Conservation (phyloP, 129 eudicot genomes). For the Sambucus nigra region DNA sequence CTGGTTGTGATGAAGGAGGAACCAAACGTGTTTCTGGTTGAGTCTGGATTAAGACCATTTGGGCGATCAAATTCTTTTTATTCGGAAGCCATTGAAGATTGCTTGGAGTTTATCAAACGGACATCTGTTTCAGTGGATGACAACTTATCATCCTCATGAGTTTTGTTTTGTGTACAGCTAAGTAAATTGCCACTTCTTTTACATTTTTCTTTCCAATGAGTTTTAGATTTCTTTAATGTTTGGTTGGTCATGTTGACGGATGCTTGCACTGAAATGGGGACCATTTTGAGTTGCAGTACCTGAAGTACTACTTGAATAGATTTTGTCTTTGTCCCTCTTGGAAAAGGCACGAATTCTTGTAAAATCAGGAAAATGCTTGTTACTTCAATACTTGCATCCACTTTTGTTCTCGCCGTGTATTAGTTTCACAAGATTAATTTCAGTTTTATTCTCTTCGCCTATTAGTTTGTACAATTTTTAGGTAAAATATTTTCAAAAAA, state of each 20-base stretch:
- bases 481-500: too few species aligned
- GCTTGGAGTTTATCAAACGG: constrained; percentile 82
- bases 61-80: constrained; percentile 73
- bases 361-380: too few species aligned
- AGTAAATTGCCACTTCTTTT: background rate
- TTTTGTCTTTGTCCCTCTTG: background rate
- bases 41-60: constrained; percentile 30
- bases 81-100: constrained; percentile 88
- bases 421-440: too few species aligned
- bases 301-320: constrained; percentile 7
- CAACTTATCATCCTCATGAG: constrained; percentile 6
- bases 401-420: too few species aligned
- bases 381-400: too few species aligned
- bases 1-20: constrained; percentile 8
- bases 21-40: background rate
- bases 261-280: too few species aligned
- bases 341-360: background rate
- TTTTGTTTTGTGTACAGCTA: background rate
- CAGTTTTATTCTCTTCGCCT: too few species aligned
- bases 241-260: background rate
- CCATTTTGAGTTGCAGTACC: too few species aligned
- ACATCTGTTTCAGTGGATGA: constrained; percentile 53
- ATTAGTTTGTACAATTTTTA: too few species aligned
- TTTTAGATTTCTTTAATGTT: background rate
- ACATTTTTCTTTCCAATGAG: background rate